These are phyloP conservation scores for Cercophora newfieldiana DNA, from an alignment of 495 filamentous ascomycete species.

Conservation along the genomic window DNA sequence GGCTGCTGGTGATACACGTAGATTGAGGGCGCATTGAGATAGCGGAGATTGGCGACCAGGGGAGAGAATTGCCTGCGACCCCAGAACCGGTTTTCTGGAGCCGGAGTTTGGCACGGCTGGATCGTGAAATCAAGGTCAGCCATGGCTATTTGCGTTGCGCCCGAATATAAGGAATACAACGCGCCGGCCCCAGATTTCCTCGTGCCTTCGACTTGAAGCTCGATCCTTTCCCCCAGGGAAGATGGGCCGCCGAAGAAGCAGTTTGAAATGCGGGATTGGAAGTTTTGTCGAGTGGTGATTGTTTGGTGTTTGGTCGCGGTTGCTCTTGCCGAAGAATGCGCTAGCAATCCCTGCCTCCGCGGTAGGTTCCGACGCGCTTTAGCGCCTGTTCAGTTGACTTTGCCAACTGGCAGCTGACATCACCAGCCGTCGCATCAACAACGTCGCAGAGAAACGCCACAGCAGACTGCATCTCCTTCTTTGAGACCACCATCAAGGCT, in stretches of 20 bases:
- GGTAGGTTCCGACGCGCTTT: constrained; percentile 18
- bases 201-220: not conserved
- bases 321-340: constrained; percentile 19
- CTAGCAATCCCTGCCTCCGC: constrained; percentile 23
- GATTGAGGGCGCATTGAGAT: not conserved
- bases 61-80: constrained; percentile 14
- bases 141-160: not conserved
- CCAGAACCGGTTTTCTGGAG: constrained; percentile 21
- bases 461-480: constrained; percentile 33
- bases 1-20: not conserved
- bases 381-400: not conserved
- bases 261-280: constrained; percentile 10
- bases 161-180: no score
- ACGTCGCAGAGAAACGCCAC: constrained; percentile 22
- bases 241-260: not conserved
- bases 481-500: constrained; percentile 27
- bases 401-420: not conserved
- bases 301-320: constrained; percentile 6
- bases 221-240: not conserved
- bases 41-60: not conserved
- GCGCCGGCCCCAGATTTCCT: not conserved
- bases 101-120: constrained; percentile 9
- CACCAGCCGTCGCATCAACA: constrained; percentile 24
- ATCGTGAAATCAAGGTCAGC: constrained; percentile 15
- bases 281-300: constrained; percentile 1